Conservation (phyloP, 1,139 yeast genomes). For the Yamadazyma friedrichii region DNA sequence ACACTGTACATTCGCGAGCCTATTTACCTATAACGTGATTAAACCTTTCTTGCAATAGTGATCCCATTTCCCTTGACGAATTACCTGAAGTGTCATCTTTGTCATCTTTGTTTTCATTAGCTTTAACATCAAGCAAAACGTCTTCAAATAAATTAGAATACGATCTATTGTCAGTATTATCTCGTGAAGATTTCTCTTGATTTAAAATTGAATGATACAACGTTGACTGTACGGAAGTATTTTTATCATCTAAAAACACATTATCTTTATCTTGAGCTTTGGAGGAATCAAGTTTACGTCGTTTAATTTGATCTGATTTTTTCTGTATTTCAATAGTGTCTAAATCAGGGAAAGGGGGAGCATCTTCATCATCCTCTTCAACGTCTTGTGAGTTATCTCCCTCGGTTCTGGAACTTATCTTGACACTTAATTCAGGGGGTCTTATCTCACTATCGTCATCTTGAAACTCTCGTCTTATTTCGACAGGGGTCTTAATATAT, state of each 20-base stretch:
- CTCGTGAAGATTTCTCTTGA: slow-evolving; percentile 17
- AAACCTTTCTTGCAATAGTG: slow-evolving; percentile 29
- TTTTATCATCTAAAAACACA: slow-evolving; percentile 31
- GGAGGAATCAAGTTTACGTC: slow-evolving; percentile 9
- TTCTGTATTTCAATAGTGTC: slow-evolving; percentile 23
- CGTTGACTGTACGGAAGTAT: slow-evolving; percentile 28
- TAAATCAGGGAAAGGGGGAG: slow-evolving; percentile 23
- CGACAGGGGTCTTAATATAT: slow-evolving; percentile 27
- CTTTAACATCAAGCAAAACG: slow-evolving; percentile 12
- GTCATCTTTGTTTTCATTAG: not conserved
- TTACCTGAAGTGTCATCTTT: slow-evolving; percentile 11
- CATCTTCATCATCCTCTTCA: slow-evolving; percentile 13
- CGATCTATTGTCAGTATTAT: slow-evolving; percentile 22
- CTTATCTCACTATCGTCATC: slow-evolving; percentile 37
- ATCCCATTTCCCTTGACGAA: slow-evolving; percentile 33
- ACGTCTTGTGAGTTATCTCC: not conserved
- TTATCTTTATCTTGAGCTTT: slow-evolving; percentile 20
- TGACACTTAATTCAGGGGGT: slow-evolving; percentile 24
- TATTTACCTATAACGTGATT: slow-evolving; percentile 18
- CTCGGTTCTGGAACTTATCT: not conserved
- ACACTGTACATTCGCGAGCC: slow-evolving; percentile 1
- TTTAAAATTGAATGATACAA: slow-evolving; percentile 28
- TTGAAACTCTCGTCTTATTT: slow-evolving; percentile 21
- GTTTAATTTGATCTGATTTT: slow-evolving; percentile 11
- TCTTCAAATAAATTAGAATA: slow-evolving; percentile 35